Conservation (phyloP, 768 basidiomycete species). For the Mycena pura region DNA sequence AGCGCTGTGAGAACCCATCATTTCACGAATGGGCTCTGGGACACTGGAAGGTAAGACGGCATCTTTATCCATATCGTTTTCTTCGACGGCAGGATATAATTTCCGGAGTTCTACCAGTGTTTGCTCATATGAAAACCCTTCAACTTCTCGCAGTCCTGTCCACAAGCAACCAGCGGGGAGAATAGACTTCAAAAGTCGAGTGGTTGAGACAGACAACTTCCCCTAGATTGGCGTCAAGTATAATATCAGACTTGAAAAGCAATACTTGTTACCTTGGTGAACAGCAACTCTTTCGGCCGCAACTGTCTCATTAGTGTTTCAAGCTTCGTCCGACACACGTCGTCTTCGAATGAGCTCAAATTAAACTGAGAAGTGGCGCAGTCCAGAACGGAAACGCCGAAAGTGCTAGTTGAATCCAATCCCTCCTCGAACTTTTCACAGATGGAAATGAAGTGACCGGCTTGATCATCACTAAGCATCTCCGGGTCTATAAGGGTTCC, state of each 20-base stretch:
- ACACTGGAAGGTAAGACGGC: constrained; percentile 50
- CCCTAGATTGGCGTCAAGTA: constrained; percentile 57
- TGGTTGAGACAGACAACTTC: constrained; percentile 83
- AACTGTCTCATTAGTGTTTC: constrained; percentile 94
- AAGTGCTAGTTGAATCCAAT: constrained; percentile 55
- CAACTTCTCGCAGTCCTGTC: constrained; percentile 83
- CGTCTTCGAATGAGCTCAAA: constrained; percentile 88
- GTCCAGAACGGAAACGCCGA: constrained; percentile 92
- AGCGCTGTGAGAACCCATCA: constrained; percentile 69
- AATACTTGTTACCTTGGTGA: constrained; percentile 71
- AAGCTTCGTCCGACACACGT: constrained; percentile 88
- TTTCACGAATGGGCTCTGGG: constrained; percentile 77
- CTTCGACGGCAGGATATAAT: constrained; percentile 62
- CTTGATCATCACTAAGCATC: constrained; percentile 90
- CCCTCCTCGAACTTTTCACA: constrained; percentile 64
- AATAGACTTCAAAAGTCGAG: constrained; percentile 79
- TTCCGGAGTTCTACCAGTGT: constrained; percentile 71
- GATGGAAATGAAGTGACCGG: constrained; percentile 93
- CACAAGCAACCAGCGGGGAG: constrained; percentile 85
- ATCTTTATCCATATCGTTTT: constrained; percentile 51
- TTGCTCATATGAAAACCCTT: constrained; percentile 80
- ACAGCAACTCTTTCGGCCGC: constrained; percentile 89
- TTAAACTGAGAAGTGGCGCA: constrained; percentile 96
- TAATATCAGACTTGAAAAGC: background rate
- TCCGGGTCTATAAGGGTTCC: constrained; percentile 94